These are phyloP conservation scores for Clarireedia monteithiana DNA, from an alignment of 2,329 filamentous ascomycete species.

Conservation along the genomic window DNA sequence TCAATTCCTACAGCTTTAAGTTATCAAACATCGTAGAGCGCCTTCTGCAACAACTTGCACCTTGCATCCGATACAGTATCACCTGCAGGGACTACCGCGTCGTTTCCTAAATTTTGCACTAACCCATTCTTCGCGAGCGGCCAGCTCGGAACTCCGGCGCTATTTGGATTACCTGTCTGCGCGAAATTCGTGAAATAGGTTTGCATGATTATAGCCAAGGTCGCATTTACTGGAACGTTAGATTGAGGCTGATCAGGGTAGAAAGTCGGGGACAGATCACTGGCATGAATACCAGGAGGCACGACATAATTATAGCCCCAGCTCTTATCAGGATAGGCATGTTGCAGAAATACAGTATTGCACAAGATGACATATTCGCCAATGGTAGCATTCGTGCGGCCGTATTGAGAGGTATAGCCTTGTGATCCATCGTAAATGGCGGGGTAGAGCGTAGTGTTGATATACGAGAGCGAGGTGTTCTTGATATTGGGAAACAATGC, in stretches of 20 bases:
- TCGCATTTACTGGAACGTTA: constrained; percentile 19
- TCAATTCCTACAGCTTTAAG: too few relatives aligned
- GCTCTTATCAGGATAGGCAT: constrained; percentile 29
- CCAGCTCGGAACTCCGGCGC: constrained; percentile 8
- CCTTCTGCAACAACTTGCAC: too few relatives aligned
- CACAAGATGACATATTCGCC: constrained; percentile 41
- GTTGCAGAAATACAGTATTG: constrained; percentile 42
- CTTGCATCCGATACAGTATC: too few relatives aligned
- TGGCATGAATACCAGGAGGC: too few relatives aligned
- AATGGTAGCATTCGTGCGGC: constrained; percentile 34
- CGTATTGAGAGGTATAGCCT: constrained; percentile 37
- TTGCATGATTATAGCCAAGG: constrained; percentile 30
- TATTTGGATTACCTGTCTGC: constrained; percentile 27
- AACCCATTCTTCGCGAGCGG: too few relatives aligned
- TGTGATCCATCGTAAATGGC: constrained; percentile 36
- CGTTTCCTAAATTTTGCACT: too few relatives aligned
- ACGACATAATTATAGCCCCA: too few relatives aligned
- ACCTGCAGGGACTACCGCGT: too few relatives aligned
- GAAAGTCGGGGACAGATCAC: too few relatives aligned
- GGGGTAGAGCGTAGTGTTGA: constrained; percentile 41
- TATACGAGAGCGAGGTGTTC: constrained; percentile 23
- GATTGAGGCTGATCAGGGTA: too few relatives aligned
- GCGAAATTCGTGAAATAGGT: constrained; percentile 31
- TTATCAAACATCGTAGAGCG: too few relatives aligned
- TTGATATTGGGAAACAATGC: neutral